Base-by-base conservation (phyloP, 768 basidiomycete species). In the Paxillus ammoniavirescens region DNA sequence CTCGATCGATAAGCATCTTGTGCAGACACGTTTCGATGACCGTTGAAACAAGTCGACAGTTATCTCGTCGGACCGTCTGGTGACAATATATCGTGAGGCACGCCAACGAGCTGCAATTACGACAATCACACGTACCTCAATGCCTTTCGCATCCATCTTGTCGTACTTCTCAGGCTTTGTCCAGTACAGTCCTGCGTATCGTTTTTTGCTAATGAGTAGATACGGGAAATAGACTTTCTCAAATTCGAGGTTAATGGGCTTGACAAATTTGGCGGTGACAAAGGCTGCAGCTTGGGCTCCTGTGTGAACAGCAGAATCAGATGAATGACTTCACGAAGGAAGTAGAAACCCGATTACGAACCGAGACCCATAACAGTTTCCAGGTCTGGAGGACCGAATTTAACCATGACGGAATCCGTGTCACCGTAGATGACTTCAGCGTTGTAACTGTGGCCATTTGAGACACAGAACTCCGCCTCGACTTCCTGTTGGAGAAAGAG, bases 141-240 rank as follows among this genome's bases (percentile, higher is more conserved):
- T 98, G 65, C 97, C 97, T 74, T 99, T 99, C 2, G 96, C 89
- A 62, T 99, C 97, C 97, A 98, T 98, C 75, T 98, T 98, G 71
- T 99, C 97, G 61, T 91, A 96, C 66, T 93, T 97, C 40, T 98
- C 95, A 12, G 87, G 75, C 58, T 83, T 86, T 2, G 97, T 98
- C 97, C 97, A 99, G 67, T 99, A 98, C 53, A 98, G 73, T 6
- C 97, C 97, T 2, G 97, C 97, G 71, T 99, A 99, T 42, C 97
- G 86, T 73, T 99, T 99, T 75, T 99, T 99, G 79, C 78, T 98
- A 73, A 99, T 99, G 46, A 99, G 85, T 50, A 99, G 73, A 71
- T 98, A 99, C 5, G 97, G 97, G 69, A 90, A 98, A 73, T 99
- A 99, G 5, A 98, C 95, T 69, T 99, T 98, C 68, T 99, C 97